phyloP scores from a whole-genome alignment of 352 stramenopile species.

The Phytophthora pini region DNA sequence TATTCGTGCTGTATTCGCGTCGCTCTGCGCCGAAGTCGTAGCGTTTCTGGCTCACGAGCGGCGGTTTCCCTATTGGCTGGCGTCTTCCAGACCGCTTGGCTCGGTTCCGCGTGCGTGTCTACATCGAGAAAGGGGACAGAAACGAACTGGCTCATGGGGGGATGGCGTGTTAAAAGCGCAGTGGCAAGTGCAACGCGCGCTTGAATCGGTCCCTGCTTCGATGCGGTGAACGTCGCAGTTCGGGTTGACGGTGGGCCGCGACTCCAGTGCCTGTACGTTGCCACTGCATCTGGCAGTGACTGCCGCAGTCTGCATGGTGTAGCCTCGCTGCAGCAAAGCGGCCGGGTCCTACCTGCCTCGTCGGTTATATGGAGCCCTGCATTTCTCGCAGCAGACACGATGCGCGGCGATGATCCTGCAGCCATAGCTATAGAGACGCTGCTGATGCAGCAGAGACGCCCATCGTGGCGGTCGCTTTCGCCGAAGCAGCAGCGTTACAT shows the following conservation, averaged over 20 bases:
- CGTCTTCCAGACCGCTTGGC: constrained; percentile 12
- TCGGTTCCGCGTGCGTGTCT: constrained; percentile 23
- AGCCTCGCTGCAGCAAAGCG: too few relatives aligned
- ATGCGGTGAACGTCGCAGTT: too few relatives aligned
- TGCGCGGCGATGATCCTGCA: background rate
- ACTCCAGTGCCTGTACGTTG: too few relatives aligned
- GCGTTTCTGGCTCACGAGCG: constrained; percentile 12
- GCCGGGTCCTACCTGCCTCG: too few relatives aligned
- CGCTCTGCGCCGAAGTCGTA: constrained; percentile 9
- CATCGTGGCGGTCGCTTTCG: background rate
- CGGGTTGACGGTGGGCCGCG: background rate
- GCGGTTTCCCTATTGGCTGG: constrained; percentile 13
- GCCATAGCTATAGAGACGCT: background rate
- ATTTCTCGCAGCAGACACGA: constrained; percentile 1
- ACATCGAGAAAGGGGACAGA: background rate
- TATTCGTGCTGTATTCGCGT: constrained; percentile 16
- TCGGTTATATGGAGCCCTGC: background rate
- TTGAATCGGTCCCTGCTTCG: background rate
- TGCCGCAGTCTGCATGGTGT: too few relatives aligned
- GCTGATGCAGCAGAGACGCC: background rate
- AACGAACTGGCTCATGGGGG: constrained; percentile 4
- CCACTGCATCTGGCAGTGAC: too few relatives aligned
- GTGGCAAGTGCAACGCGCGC: background rate
- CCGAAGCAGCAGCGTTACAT: background rate
- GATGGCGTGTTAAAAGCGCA: constrained; percentile 28